Evolutionary conservation across 106 monocot genomes (phyloP).

Genomic region (Platanthera guangdongensis): DNA sequence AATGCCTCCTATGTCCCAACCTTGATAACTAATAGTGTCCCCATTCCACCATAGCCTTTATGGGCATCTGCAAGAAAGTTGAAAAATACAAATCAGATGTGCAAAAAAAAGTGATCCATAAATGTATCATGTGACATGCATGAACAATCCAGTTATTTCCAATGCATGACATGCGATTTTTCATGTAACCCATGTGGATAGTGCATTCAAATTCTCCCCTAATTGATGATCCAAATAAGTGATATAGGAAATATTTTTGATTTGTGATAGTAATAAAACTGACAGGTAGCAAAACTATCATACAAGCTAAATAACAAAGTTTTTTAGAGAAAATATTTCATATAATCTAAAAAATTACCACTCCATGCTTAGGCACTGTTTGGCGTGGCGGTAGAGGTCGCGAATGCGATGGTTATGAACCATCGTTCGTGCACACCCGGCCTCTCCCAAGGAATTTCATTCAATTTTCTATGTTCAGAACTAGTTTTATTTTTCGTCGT

Average conservation of each 20-base stretch:
- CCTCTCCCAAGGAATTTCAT: too few species aligned
- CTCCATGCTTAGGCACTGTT: not conserved
- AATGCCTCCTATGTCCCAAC: slow-evolving; percentile 1
- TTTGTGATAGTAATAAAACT: not conserved
- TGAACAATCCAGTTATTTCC: not conserved
- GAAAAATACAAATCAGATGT: not conserved
- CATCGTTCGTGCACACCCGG: too few species aligned
- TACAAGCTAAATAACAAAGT: not conserved
- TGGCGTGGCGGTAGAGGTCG: too few species aligned
- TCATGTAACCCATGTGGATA: not conserved
- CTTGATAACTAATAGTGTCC: slow-evolving; percentile 28
- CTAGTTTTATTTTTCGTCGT: too few species aligned
- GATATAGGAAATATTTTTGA: not conserved
- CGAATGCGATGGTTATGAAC: too few species aligned
- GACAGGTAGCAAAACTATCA: not conserved
- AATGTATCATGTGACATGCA: not conserved
- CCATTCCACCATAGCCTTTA: slow-evolving; percentile 27
- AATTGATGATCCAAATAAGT: not conserved
- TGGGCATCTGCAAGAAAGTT: slow-evolving; percentile 18
- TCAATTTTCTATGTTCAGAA: too few species aligned
- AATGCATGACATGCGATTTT: not conserved
- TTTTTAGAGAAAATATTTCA: not conserved
- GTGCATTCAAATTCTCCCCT: not conserved
- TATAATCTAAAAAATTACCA: not conserved
- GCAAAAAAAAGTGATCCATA: not conserved